These are phyloP conservation scores for Penicillium flavigenum DNA, from an alignment of 495 filamentous ascomycete genomes.

Conservation along the genomic window DNA sequence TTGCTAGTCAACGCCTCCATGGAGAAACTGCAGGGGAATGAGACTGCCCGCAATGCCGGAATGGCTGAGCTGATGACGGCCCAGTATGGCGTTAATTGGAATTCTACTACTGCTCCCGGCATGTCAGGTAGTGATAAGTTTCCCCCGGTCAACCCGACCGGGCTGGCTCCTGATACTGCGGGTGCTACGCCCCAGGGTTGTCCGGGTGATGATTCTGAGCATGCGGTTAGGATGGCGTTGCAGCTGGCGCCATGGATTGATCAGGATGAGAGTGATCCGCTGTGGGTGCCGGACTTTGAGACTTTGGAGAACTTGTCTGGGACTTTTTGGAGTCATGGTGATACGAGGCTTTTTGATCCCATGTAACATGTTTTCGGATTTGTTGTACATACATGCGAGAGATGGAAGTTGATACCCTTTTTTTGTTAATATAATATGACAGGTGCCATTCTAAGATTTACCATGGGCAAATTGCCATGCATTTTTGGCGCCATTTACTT, in stretches of 20 bases:
- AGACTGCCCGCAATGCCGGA: conserved; percentile 37
- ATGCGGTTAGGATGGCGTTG: conserved; percentile 48
- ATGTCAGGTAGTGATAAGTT: conserved; percentile 23
- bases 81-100: conserved; percentile 26
- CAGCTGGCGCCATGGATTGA: conserved; percentile 50
- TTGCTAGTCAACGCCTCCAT: conserved; percentile 54
- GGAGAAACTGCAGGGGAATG: conserved; percentile 49
- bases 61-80: conserved; percentile 48
- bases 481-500: neutral
- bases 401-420: conserved; percentile 2
- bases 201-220: conserved; percentile 23
- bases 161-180: conserved; percentile 16
- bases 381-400: neutral
- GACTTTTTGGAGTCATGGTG: conserved; percentile 35
- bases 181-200: conserved; percentile 6
- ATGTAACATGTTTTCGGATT: conserved; percentile 22
- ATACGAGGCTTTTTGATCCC: conserved; percentile 37
- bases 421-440: neutral
- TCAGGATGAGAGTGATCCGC: conserved; percentile 39
- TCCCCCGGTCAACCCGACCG: conserved; percentile 14
- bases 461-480: neutral
- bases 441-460: neutral
- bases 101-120: conserved; percentile 14
- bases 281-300: conserved; percentile 52
- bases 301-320: conserved; percentile 44